Base-by-base conservation (phyloP, 495 filamentous ascomycete species). In the Daldinia childiae region DNA sequence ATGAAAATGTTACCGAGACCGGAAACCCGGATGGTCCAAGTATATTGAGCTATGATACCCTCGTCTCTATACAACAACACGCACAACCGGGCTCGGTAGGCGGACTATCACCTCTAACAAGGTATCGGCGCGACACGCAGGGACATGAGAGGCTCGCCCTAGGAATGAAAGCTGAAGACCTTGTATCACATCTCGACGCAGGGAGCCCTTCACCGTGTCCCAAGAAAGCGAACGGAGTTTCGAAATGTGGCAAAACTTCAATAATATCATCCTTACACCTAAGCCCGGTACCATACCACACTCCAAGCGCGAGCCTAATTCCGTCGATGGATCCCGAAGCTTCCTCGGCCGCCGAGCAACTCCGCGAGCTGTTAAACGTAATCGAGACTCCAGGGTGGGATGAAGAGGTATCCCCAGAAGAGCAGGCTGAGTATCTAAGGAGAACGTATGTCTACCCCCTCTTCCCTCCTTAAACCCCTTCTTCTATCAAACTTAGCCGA, bases 391-490 rank as follows among this genome's bases (percentile, higher is more conserved):
- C 65, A 2, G 61, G 17, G 17, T 65, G 56, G 65, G 19, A 62
- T n/a, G 57, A 69, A 21, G n/a, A 36, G 41, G 41, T 60, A 36
- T 57, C 65, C 7, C 51, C 62, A 4, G 70, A 73, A 39, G 61
- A 73, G 39, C 65, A 66, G 43, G 21, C 52, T 15, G 65, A 69
- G 27, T 39, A 64, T 30, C 19, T 73, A 32, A 65, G 57, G 19
- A 73, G 52, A 58, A 56, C 41, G 70, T 73, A 66, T 27, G 70
- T 73, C 54, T 29, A 19, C 61, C 60, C 60, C 8, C 8, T 0
- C 6, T 6, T 29, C 30, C 32, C 32, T 11, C 8, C 26, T n/a
- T n/a, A n/a, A n/a, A n/a, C 12, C 32, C 62, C 21, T 62, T 27
- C n/a, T 34, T 29, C 6, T 30, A 30, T 54, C 50, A 12, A 30